phyloP scores from a whole-genome alignment of 1,284 basidiomycete species.

The Grifola frondosa region DNA sequence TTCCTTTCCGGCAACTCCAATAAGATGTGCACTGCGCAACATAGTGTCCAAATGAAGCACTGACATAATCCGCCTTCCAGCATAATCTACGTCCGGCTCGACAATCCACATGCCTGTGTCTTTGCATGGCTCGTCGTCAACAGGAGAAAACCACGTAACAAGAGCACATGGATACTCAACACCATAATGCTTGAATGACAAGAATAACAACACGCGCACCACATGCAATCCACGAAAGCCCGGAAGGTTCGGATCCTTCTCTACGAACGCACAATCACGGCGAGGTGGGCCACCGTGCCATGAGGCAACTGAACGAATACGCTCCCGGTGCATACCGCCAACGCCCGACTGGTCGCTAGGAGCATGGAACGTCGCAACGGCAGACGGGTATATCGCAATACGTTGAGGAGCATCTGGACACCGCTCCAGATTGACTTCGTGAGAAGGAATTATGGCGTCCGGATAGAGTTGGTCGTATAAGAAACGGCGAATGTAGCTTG shows the following conservation, averaged over 20 bases:
- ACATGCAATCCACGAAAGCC: slow-evolving; percentile 3
- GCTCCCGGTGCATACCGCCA: slow-evolving; percentile 24
- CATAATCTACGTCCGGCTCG: slow-evolving; percentile 7
- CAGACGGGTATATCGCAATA: slow-evolving; percentile 15
- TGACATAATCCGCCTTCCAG: not conserved
- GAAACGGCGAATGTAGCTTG: slow-evolving; percentile 11
- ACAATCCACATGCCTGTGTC: slow-evolving; percentile 20
- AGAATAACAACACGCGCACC: slow-evolving; percentile 3
- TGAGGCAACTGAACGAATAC: slow-evolving; percentile 12
- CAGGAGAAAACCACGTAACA: slow-evolving; percentile 15
- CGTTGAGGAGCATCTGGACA: not conserved
- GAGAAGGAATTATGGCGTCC: too few relatives aligned
- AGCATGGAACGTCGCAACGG: slow-evolving; percentile 20
- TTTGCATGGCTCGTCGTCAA: slow-evolving; percentile 8
- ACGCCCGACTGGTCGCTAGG: slow-evolving; percentile 27
- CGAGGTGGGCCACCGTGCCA: slow-evolving; percentile 15
- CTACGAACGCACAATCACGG: slow-evolving; percentile 12
- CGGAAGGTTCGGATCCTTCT: not conserved
- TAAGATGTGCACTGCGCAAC: slow-evolving; percentile 10
- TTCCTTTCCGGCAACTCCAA: slow-evolving; percentile 3
- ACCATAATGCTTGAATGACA: slow-evolving; percentile 4
- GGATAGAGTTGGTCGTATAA: slow-evolving; percentile 7
- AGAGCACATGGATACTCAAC: slow-evolving; percentile 14
- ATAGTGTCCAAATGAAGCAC: slow-evolving; percentile 12
- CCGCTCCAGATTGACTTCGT: not conserved